These are phyloP conservation scores for Backusella circina DNA, from an alignment of 192 early-diverging fungal species.

Conservation along the genomic window DNA sequence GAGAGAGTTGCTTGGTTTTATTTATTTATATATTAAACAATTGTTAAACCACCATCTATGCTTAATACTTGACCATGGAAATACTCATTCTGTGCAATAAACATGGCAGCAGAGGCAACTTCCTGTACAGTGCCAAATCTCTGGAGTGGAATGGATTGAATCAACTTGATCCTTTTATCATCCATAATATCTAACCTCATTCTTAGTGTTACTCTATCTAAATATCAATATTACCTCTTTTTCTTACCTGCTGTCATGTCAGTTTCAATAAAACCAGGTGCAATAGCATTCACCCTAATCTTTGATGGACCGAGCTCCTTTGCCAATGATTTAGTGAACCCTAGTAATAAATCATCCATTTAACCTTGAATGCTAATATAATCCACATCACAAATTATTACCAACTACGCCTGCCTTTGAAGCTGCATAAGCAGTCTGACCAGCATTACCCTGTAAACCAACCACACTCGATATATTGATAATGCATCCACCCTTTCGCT, in stretches of 20 bases:
- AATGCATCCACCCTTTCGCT: constrained; percentile 63
- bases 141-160: constrained; percentile 47
- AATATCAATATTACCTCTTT: no score
- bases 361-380: background rate
- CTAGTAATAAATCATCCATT: constrained; percentile 27
- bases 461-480: constrained; percentile 85
- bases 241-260: constrained; percentile 63
- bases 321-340: constrained; percentile 81
- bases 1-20: no score
- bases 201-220: background rate
- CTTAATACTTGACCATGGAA: constrained; percentile 47
- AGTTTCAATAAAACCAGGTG: constrained; percentile 86
- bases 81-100: constrained; percentile 52
- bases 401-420: constrained; percentile 84
- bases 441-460: constrained; percentile 69
- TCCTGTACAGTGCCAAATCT: constrained; percentile 58
- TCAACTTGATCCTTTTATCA: constrained; percentile 34
- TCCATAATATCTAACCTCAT: constrained; percentile 22
- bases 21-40: background rate
- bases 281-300: constrained; percentile 78
- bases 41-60: constrained; percentile 11
- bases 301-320: constrained; percentile 70
- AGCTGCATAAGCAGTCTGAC: constrained; percentile 76
- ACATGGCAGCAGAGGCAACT: constrained; percentile 56
- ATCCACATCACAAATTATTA: constrained; percentile 11